Evolutionary conservation across 495 filamentous ascomycete species (phyloP).

Genomic region (Aspergillus incahuasiensis): DNA sequence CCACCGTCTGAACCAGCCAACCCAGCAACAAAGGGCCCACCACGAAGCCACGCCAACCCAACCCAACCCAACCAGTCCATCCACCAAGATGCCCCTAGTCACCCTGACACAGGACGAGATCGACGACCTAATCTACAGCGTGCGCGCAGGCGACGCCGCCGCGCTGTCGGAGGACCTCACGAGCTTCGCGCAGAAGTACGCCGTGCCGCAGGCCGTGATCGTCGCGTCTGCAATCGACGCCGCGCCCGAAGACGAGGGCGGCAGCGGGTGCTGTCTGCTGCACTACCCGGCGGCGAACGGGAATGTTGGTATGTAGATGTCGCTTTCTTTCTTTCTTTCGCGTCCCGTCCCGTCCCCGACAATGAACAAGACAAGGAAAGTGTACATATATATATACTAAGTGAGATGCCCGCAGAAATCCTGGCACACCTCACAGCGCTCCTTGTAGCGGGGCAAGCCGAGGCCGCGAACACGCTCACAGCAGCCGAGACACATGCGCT

Average conservation of each 20-base stretch:
- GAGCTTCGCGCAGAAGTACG: conserved; percentile 52
- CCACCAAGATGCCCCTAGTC: conserved; percentile 25
- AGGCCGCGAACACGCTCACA: neutral
- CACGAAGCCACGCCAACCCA: too few species aligned
- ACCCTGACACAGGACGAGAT: conserved; percentile 60
- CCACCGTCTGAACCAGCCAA: too few species aligned
- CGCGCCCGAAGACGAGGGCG: conserved; percentile 59
- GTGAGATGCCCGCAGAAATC: conserved; percentile 36
- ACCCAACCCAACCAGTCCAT: neutral
- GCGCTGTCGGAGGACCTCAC: conserved; percentile 61
- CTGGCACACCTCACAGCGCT: conserved; percentile 45
- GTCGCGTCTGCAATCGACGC: conserved; percentile 63
- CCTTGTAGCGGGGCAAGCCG: conserved; percentile 23
- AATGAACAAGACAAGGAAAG: too few species aligned
- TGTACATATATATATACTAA: neutral
- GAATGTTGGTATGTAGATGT: conserved; percentile 54
- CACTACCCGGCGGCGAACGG: conserved; percentile 93
- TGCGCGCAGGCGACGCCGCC: conserved; percentile 67
- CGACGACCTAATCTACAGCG: conserved; percentile 82
- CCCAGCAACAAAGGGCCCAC: too few species aligned
- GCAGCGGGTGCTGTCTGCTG: conserved; percentile 50
- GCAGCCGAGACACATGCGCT: too few species aligned
- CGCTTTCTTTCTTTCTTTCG: too few species aligned
- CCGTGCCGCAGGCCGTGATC: conserved; percentile 48
- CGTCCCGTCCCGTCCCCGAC: too few species aligned